phyloP scores from a whole-genome alignment of 139 green algal genomes.

The Coelastrella sp. region DNA sequence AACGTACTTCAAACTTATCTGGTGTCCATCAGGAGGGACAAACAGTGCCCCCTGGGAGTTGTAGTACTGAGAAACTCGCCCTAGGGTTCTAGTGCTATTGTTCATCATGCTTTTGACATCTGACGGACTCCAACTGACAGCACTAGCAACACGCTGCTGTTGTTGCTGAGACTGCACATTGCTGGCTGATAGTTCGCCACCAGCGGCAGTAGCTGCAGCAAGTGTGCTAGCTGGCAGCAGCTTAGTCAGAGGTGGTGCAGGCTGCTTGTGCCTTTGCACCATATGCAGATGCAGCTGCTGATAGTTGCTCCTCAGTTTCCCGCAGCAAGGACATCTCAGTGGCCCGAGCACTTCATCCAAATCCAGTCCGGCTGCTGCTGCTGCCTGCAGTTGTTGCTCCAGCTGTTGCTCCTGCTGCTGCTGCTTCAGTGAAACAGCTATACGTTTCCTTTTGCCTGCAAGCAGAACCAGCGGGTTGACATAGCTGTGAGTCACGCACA shows the following conservation, averaged over 20 bases:
- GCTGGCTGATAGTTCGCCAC: background rate
- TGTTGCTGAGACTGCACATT: background rate
- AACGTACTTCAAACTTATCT: slow-evolving; percentile 43
- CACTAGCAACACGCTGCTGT: background rate
- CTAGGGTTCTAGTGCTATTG: slow-evolving; percentile 30
- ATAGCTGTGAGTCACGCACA: background rate
- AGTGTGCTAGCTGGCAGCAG: background rate
- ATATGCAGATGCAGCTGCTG: slow-evolving; percentile 38
- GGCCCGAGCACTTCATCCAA: background rate
- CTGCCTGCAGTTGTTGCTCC: slow-evolving; percentile 1
- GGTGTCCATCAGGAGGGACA: slow-evolving; percentile 1
- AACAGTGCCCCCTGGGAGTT: slow-evolving; percentile 22
- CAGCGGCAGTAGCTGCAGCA: background rate
- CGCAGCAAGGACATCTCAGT: slow-evolving; percentile 25
- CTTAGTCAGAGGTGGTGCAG: slow-evolving; percentile 9
- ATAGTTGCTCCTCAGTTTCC: background rate
- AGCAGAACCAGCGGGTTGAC: background rate
- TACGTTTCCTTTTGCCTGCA: background rate
- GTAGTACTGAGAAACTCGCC: slow-evolving; percentile 15
- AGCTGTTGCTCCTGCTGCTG: slow-evolving; percentile 16
- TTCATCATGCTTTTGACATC: background rate
- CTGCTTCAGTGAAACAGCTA: background rate
- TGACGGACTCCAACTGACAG: background rate
- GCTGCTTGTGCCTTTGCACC: slow-evolving; percentile 43
- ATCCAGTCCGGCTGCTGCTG: background rate